Base-by-base conservation (phyloP, 2,329 filamentous ascomycete genomes). In the Penicillium expansum region DNA sequence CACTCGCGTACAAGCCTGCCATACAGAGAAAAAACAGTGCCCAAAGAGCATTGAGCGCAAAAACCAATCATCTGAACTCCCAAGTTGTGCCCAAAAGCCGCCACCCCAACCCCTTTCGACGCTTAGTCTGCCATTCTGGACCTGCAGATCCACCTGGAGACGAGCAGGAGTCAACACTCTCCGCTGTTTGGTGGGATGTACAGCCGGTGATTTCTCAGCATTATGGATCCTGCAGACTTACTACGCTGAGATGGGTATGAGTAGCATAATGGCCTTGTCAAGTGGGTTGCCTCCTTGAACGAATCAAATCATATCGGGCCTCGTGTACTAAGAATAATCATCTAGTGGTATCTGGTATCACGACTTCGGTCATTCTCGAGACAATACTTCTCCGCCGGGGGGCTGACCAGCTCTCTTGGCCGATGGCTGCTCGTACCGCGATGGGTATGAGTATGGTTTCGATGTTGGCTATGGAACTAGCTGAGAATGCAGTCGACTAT, bases 381-480 rank as follows among this genome's bases (percentile, higher is more conserved):
- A 84, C 82, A 0, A 62, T 77, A 0, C 72, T 85, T 4, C 77
- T 85, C 1, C 75, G 75, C 0, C 62, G 74, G 0, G 82, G 82
- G 0, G 74, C 72, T 1, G 82, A 85, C 52, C 65, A 69, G 8
- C 68, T 85, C 0, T 60, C 78, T 0, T 83, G 80, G 81, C 55
- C 63, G 0, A 64, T 62, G 0, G 82, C 83, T 0, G 75, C 73
- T 3, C 79, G 74, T 43, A 84, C 82, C 0, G 83, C 83, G 0
- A 77, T 79, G 22, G 83, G 83, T 0, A 85, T 85, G 83, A 84
- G 82, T 56, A 69, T 83, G 47, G 79, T 84, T 10, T 84, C 82
- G 0, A 85, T 85, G 83, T 10, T 83, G 2, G 80, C 82, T 0
- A 85, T 85, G 82, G 82, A 85, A 64, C 59, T 74, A 3, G 81